phyloP scores from a whole-genome alignment of 371 early-diverging fungal genomes.

The Smittium mucronatum region DNA sequence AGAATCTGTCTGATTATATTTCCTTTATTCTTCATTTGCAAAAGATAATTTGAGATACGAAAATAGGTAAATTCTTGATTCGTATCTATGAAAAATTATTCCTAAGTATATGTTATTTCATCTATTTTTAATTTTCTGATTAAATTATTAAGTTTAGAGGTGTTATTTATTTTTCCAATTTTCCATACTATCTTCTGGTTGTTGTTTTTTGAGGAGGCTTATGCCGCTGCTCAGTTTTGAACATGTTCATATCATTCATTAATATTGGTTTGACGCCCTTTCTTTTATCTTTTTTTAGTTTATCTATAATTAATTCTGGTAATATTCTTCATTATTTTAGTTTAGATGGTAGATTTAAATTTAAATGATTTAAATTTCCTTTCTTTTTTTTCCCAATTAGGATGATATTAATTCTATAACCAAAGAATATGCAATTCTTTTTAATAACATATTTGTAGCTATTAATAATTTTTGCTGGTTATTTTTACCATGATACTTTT shows the following conservation, averaged over 20 bases:
- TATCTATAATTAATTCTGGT: neutral
- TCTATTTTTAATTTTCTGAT: neutral
- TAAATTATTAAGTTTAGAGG: neutral
- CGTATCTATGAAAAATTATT: neutral
- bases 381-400: too few relatives aligned
- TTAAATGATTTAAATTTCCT: too few relatives aligned
- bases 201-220: slow-evolving; percentile 1
- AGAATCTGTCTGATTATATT: neutral
- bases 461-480: neutral
- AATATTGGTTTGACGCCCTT: neutral
- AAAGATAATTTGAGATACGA: neutral
- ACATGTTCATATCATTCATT: slow-evolving; percentile 1
- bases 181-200: neutral
- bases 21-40: neutral
- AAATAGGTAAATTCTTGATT: slow-evolving; percentile 4
- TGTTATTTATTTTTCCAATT: neutral
- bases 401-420: neutral
- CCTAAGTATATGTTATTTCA: neutral
- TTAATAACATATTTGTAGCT: neutral
- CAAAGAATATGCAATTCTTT: neutral
- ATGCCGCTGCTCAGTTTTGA: slow-evolving; percentile 1
- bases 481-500: neutral
- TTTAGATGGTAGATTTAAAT: slow-evolving; percentile 4
- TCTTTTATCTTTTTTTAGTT: neutral
- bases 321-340: neutral